A percentile compares a stretch with the other conserved stretches of the same genome.
These are phyloP conservation scores for Trichophyton verrucosum DNA, from an alignment of 2,329 filamentous ascomycete species.

Conservation along the genomic window DNA sequence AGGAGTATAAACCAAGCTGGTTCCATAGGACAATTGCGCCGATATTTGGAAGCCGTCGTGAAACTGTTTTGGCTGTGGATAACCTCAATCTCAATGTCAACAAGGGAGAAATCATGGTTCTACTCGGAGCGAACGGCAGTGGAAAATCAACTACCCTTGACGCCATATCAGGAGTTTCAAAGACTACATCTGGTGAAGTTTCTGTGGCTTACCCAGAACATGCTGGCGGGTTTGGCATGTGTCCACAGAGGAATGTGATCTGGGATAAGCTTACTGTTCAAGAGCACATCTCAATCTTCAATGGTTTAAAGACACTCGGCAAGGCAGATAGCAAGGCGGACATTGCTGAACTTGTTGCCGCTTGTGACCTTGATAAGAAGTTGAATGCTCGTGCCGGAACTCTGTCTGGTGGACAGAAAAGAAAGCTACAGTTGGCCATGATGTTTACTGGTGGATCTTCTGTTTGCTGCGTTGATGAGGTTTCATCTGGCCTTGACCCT, in stretches of 20 bases:
- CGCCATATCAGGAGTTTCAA: conserved; percentile 71
- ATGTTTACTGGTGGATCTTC: conserved; percentile 86
- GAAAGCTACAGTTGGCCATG: conserved; percentile 84
- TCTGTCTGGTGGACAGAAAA: conserved; percentile 79
- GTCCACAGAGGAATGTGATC: conserved; percentile 86
- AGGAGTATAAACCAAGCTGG: conserved; percentile 59
- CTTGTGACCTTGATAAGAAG: conserved; percentile 67
- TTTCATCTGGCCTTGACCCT: conserved; percentile 78
- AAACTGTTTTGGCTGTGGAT: conserved; percentile 67
- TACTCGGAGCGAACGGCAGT: conserved; percentile 79
- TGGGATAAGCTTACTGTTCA: conserved; percentile 81
- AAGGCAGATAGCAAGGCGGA: conserved; percentile 45
- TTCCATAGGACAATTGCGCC: conserved; percentile 34
- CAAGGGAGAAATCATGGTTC: conserved; percentile 70
- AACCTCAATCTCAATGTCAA: conserved; percentile 57
- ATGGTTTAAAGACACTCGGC: conserved; percentile 58
- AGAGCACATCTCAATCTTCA: conserved; percentile 77
- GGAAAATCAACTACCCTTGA: conserved; percentile 86
- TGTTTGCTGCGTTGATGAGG: conserved; percentile 85
- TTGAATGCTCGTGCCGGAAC: conserved; percentile 59
- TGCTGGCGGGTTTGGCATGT: conserved; percentile 68
- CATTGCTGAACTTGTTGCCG: conserved; percentile 50
- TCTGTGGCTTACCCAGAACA: conserved; percentile 66
- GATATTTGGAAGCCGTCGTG: conserved; percentile 39
- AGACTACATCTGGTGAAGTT: conserved; percentile 63